Evolutionary conservation across 176 grass and related monocot species (phyloP).

Genomic region (Chloris gayana): DNA sequence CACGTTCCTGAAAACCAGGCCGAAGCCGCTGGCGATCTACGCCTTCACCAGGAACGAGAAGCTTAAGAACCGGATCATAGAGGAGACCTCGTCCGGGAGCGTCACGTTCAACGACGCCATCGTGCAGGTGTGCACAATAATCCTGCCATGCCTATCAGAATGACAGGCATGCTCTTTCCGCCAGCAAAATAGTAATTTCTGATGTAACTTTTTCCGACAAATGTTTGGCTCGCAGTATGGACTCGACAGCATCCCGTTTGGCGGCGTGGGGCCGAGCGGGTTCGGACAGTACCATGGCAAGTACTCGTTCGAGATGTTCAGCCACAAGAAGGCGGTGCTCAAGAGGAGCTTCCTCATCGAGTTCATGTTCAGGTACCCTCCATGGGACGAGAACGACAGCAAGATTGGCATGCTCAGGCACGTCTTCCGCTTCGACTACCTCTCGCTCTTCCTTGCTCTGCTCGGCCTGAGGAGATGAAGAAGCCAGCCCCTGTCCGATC

Average conservation of each 20-base stretch:
- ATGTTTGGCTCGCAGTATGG: slow-evolving; percentile 36
- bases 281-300: slow-evolving; percentile 90
- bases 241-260: slow-evolving; percentile 67
- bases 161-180: background rate
- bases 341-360: slow-evolving; percentile 60
- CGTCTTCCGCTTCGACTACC: slow-evolving; percentile 54
- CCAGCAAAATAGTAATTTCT: background rate
- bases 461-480: slow-evolving; percentile 57
- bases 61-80: slow-evolving; percentile 58
- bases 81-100: slow-evolving; percentile 77
- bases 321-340: slow-evolving; percentile 80
- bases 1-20: slow-evolving; percentile 54
- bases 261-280: slow-evolving; percentile 69
- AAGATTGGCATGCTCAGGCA: slow-evolving; percentile 60
- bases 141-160: background rate
- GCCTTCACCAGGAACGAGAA: slow-evolving; percentile 71
- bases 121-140: slow-evolving; percentile 50
- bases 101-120: slow-evolving; percentile 78
- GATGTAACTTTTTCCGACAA: background rate
- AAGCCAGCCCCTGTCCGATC: background rate
- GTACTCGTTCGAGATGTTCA: slow-evolving; percentile 88
- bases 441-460: slow-evolving; percentile 51
- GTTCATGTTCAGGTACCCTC: slow-evolving; percentile 71
- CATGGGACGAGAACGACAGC: slow-evolving; percentile 50
- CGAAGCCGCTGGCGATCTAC: slow-evolving; percentile 81